Evolutionary conservation across 179 eudicot genomes (phyloP).

Genomic region (Sideroxylon spinosum): DNA sequence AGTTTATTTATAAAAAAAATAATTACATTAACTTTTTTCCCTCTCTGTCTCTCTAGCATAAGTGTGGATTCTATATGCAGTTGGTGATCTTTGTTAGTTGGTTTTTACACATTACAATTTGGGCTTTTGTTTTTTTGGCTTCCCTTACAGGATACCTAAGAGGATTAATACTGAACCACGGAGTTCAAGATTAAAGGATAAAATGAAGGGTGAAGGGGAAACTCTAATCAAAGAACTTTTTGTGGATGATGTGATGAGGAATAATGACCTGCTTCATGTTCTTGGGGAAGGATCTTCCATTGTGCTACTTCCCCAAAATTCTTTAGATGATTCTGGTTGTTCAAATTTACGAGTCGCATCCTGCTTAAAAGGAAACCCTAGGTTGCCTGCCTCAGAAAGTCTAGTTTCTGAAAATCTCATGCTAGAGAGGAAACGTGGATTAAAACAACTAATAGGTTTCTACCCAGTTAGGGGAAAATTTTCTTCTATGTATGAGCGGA

Average conservation of each 20-base stretch:
- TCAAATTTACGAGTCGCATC: constrained; percentile 48
- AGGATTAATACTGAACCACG: constrained; percentile 55
- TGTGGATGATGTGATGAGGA: constrained; percentile 71
- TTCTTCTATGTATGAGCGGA: constrained; percentile 22
- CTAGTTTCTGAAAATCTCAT: constrained; percentile 33
- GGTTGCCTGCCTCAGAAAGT: constrained; percentile 38
- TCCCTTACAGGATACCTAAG: constrained; percentile 42
- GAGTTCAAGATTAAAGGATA: constrained; percentile 90
- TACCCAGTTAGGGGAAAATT: constrained; percentile 44
- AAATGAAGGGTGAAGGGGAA: constrained; percentile 83
- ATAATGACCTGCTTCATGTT: constrained; percentile 57
- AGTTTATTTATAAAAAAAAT: neutral
- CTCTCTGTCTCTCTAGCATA: too few relatives aligned
- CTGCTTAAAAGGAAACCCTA: constrained; percentile 38
- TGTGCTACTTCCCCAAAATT: constrained; percentile 78
- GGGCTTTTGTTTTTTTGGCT: neutral
- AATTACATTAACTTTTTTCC: too few relatives aligned
- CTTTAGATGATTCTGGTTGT: constrained; percentile 48
- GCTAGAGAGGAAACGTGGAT: constrained; percentile 43
- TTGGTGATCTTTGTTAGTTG: too few relatives aligned
- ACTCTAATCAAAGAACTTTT: constrained; percentile 72
- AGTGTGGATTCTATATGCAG: too few relatives aligned
- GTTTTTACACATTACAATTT: too few relatives aligned
- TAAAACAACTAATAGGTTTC: constrained; percentile 36
- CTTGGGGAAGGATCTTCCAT: constrained; percentile 75